A percentile compares a stretch with the other conserved stretches of the same genome.
Conservation (phyloP, 306 rosid species). For the Glycyrrhiza uralensis region DNA sequence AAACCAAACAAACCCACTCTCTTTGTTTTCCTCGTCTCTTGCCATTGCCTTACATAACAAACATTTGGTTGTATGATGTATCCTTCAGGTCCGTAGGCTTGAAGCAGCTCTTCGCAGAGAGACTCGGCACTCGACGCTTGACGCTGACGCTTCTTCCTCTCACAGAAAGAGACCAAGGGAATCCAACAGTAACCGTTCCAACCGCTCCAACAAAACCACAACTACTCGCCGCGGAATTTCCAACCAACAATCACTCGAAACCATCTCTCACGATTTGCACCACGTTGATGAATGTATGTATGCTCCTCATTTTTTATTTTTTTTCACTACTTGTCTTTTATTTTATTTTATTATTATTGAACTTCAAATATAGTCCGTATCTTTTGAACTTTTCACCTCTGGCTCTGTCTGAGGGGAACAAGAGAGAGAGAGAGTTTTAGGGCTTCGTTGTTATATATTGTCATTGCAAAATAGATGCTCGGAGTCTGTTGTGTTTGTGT, state of each 20-base stretch:
- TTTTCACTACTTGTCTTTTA: background rate
- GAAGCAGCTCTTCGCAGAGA: constrained; percentile 56
- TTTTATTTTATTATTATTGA: background rate
- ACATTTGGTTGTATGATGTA: background rate
- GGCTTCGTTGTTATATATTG: background rate
- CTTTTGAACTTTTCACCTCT: constrained; percentile 4
- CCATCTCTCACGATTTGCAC: background rate
- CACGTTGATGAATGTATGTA: constrained; percentile 32
- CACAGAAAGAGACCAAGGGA: constrained; percentile 47
- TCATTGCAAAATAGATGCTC: background rate
- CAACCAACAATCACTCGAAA: background rate
- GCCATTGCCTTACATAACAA: background rate
- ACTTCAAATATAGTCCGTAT: background rate
- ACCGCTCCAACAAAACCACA: constrained; percentile 31
- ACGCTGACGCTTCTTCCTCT: background rate
- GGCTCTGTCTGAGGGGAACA: background rate
- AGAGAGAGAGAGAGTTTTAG: background rate
- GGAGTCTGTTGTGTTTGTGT: background rate
- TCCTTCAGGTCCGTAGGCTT: constrained; percentile 58
- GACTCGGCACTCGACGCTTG: background rate
- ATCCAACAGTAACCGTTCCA: constrained; percentile 28
- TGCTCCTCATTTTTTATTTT: background rate
- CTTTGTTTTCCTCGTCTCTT: too few relatives aligned
- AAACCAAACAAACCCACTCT: background rate
- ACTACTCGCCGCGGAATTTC: constrained; percentile 13